Base-by-base conservation (phyloP, 768 basidiomycete species). In the Boletus rufocinnamomeus region DNA sequence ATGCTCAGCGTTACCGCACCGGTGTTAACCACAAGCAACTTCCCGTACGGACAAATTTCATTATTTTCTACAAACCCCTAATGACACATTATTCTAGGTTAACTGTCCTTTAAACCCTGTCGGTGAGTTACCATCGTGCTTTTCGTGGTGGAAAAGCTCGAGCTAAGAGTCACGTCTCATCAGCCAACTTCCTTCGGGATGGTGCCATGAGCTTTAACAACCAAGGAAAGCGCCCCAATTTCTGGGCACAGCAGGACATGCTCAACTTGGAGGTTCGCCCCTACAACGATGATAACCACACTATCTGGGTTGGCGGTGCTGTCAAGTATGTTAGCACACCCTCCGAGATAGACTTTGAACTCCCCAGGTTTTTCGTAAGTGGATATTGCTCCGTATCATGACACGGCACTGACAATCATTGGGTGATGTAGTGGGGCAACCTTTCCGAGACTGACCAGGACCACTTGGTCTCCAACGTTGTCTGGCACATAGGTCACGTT, bases 281-380 rank as follows among this genome's bases (percentile, higher is more conserved):
- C 11, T 78, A 74, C 61, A 68, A 74, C 37, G 72, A 76, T 32
- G 77, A 77, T 17, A 76, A 74, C 32, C 76, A 78, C 54, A 77
- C 75, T 47, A 67, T 71, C 46, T 78, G 78, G 77, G 67, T 66
- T 7, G 77, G 78, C 19, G 77, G 77, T 45, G 77, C 76, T 6
- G 70, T 79, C 46, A 73, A 69, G 37, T 73, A 71, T 30, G 61
- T 78, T 37, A 71, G 74, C 40, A 63, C 65, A 14, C 72, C 75
- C 32, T 74, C 62, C 9, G 75, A 77, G 53, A 62, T 73, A 44
- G 77, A 79, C 57, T 79, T 77, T 56, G 76, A 74, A 19, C 74
- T 72, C 60, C 74, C 77, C 19, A 69, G 74, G 45, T 63, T 69
- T 35, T 78, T 76, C 63, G 66, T 65, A 30, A 45, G 66, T 43